Percentiles rank a stretch among this genome's conserved stretches.
Evolutionary conservation across 1,139 yeast species (phyloP).

Genomic region (Blastobotrys buckinghamii): DNA sequence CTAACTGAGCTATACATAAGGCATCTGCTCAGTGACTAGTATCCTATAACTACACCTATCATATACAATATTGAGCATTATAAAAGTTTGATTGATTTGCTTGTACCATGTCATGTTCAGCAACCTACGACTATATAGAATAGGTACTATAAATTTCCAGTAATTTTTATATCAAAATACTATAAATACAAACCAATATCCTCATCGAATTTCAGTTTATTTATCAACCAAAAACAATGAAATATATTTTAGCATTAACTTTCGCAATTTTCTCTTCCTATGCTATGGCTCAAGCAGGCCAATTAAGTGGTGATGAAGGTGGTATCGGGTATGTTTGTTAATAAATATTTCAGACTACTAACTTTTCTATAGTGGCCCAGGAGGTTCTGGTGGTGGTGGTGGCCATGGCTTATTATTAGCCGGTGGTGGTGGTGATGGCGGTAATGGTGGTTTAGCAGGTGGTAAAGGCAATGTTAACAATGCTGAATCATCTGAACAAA

Average conservation of each 20-base stretch:
- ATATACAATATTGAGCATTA: too few species aligned
- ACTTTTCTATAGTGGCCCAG: not conserved
- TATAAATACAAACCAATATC: too few species aligned
- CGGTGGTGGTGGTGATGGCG: conserved; percentile 1
- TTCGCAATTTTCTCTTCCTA: not conserved
- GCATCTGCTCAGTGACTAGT: too few species aligned
- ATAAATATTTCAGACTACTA: not conserved
- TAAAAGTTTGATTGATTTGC: too few species aligned
- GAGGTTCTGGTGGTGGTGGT: not conserved
- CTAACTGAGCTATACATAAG: too few species aligned
- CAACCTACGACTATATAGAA: too few species aligned
- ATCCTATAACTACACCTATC: too few species aligned
- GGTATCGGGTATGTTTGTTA: not conserved
- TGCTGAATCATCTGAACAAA: not conserved
- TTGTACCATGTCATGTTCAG: too few species aligned
- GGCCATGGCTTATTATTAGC: not conserved
- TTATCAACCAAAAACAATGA: not conserved
- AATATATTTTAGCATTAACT: not conserved
- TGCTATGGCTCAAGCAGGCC: not conserved
- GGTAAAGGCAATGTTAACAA: not conserved
- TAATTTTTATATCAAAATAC: too few species aligned
- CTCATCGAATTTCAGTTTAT: not conserved
- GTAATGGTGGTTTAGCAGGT: not conserved
- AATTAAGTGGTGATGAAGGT: not conserved
- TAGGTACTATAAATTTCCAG: too few species aligned